Conservation (phyloP, 139 green algal species). For the Chlorella sp. region DNA sequence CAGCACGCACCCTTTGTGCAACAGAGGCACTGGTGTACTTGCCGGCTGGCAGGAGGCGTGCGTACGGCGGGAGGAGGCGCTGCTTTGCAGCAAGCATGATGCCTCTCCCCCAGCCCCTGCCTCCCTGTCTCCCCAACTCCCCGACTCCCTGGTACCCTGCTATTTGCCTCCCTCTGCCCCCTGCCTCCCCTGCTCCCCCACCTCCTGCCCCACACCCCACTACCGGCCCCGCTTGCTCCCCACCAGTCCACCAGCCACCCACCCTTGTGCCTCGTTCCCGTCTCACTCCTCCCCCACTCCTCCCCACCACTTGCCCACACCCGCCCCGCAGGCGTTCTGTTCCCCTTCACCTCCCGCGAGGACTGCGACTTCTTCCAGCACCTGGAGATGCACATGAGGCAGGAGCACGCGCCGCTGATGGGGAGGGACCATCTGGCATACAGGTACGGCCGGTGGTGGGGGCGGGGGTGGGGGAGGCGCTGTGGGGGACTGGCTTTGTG, state of each 20-base stretch:
- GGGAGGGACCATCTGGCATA: slow-evolving; percentile 95
- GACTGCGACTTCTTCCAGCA: slow-evolving; percentile 98
- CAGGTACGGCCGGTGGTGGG: slow-evolving; percentile 27
- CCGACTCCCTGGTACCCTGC: no score
- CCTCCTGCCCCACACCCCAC: no score
- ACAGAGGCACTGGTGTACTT: no score
- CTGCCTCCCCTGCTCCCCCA: no score
- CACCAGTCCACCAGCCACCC: not conserved
- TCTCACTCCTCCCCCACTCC: not conserved
- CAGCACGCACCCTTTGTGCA: no score
- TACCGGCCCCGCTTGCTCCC: not conserved
- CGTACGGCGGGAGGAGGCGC: no score
- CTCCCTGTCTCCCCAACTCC: not conserved
- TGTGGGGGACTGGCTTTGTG: not conserved
- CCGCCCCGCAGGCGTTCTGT: slow-evolving; percentile 65
- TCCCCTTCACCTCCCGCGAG: slow-evolving; percentile 88
- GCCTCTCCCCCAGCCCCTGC: not conserved
- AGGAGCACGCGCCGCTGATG: slow-evolving; percentile 90
- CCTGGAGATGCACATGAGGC: slow-evolving; percentile 99
- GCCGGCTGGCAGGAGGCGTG: no score
- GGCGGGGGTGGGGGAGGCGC: not conserved
- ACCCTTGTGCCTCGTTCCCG: not conserved
- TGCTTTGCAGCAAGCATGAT: not conserved
- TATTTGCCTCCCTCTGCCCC: not conserved
- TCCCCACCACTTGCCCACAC: not conserved